phyloP scores from a whole-genome alignment of 352 stramenopile species.

The Saprolegnia diclina region DNA sequence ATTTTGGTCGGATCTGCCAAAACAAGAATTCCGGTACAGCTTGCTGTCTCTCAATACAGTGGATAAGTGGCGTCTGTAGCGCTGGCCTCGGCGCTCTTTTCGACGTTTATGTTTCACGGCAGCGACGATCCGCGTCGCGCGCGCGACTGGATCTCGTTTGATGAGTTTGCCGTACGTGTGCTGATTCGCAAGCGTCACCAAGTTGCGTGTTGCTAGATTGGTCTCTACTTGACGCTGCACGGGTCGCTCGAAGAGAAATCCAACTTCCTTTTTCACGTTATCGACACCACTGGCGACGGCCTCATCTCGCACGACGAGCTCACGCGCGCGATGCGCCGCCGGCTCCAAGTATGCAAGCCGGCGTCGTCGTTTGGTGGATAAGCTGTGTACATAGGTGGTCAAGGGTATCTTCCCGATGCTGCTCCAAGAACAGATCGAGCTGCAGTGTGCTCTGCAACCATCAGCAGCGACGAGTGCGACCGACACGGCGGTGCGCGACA shows the following conservation, averaged over 20 bases:
- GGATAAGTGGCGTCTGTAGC: conserved; percentile 25
- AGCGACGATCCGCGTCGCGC: conserved; percentile 29
- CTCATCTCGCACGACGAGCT: conserved; percentile 78
- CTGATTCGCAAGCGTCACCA: no score
- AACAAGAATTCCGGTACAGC: conserved; percentile 33
- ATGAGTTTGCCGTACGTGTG: conserved; percentile 61
- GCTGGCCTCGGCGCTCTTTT: conserved; percentile 66
- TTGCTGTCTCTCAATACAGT: conserved; percentile 8
- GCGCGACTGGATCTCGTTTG: conserved; percentile 55
- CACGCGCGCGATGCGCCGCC: conserved; percentile 54
- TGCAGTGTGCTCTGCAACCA: conserved; percentile 41
- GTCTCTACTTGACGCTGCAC: conserved; percentile 77
- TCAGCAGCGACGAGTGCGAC: neutral
- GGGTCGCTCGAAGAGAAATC: conserved; percentile 75
- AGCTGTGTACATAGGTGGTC: conserved; percentile 33
- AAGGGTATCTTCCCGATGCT: conserved; percentile 72
- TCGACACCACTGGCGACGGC: conserved; percentile 56
- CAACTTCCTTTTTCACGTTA: conserved; percentile 64
- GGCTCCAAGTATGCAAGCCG: conserved; percentile 35
- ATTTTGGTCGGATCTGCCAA: conserved; percentile 53
- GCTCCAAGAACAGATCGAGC: conserved; percentile 58
- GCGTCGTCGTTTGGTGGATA: neutral
- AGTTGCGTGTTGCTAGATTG: conserved; percentile 25
- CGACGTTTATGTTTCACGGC: conserved; percentile 53
- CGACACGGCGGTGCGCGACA: conserved; percentile 36